Evolutionary conservation across 1,284 basidiomycete genomes (phyloP).

Genomic region (Quambalaria eucalypti): DNA sequence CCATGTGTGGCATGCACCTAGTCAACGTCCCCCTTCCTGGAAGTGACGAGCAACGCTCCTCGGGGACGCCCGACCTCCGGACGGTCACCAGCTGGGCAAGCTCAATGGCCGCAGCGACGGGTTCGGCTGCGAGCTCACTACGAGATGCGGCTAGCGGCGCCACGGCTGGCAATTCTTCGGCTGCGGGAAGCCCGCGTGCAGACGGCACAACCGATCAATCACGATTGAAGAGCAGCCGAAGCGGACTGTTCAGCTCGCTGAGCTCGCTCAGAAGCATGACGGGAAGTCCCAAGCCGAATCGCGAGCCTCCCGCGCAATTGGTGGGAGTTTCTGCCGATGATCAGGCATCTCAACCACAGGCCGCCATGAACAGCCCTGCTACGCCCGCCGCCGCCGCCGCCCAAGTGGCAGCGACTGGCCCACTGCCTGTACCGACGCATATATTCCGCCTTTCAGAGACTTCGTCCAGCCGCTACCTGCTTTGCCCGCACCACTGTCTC

Average conservation of each 20-base stretch:
- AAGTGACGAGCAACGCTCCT: constrained; percentile 2
- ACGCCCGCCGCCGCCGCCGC: neutral
- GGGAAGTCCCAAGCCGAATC: constrained; percentile 1
- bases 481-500: constrained; percentile 43
- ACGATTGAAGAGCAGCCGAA: constrained; percentile 15
- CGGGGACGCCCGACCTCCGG: neutral
- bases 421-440: constrained; percentile 39
- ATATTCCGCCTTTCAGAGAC: constrained; percentile 42
- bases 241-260: constrained; percentile 26
- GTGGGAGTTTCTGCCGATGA: neutral
- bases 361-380: neutral
- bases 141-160: constrained; percentile 17
- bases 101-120: constrained; percentile 20
- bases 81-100: neutral
- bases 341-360: neutral
- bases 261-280: constrained; percentile 6
- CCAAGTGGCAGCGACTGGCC: neutral
- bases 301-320: too few species aligned
- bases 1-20: constrained; percentile 36
- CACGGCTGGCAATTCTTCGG: neutral
- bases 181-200: neutral
- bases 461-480: constrained; percentile 29
- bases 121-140: constrained; percentile 21
- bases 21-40: constrained; percentile 37
- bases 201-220: neutral